Conservation (phyloP, 1,139 yeast species). For the Hyphopichia buzzinii region DNA sequence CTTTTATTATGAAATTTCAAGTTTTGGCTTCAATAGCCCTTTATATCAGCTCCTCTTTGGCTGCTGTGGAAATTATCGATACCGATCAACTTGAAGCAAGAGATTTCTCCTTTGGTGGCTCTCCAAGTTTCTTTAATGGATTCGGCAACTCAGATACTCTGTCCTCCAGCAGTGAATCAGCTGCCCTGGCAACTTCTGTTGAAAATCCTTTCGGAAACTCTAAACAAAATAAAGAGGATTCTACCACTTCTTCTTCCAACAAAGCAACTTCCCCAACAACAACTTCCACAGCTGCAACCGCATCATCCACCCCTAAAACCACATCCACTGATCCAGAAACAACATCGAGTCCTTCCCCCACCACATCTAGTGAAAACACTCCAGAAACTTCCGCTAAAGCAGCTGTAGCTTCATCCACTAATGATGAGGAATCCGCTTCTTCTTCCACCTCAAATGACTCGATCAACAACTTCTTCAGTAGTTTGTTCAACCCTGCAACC, state of each 20-base stretch:
- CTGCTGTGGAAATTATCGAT: not conserved
- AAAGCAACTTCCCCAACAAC: constrained; percentile 6
- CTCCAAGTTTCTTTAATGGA: constrained; percentile 1
- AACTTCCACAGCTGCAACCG: constrained; percentile 7
- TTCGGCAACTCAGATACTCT: constrained; percentile 5
- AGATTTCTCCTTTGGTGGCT: not conserved
- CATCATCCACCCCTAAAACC: constrained; percentile 6
- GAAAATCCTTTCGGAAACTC: constrained; percentile 5
- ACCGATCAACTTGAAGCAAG: not conserved
- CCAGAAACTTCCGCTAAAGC: constrained; percentile 6
- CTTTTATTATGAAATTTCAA: not conserved
- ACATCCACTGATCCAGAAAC: constrained; percentile 5
- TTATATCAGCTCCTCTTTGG: not conserved
- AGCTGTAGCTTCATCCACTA: constrained; percentile 6
- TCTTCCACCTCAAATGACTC: constrained; percentile 2
- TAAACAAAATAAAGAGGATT: too few relatives aligned
- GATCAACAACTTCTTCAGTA: constrained; percentile 3
- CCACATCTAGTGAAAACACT: constrained; percentile 8
- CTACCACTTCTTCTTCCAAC: constrained; percentile 5
- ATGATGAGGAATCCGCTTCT: constrained; percentile 4
- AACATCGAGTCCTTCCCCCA: constrained; percentile 3
- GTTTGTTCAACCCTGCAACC: not conserved
- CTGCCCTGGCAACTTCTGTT: constrained; percentile 5
- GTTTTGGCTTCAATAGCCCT: constrained; percentile 1
- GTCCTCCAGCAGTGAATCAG: constrained; percentile 1